Evolutionary conservation across 305 asterid species (phyloP), one percentile per base, ranked within the genome.

Genomic region (Fraxinus platypoda): DNA sequence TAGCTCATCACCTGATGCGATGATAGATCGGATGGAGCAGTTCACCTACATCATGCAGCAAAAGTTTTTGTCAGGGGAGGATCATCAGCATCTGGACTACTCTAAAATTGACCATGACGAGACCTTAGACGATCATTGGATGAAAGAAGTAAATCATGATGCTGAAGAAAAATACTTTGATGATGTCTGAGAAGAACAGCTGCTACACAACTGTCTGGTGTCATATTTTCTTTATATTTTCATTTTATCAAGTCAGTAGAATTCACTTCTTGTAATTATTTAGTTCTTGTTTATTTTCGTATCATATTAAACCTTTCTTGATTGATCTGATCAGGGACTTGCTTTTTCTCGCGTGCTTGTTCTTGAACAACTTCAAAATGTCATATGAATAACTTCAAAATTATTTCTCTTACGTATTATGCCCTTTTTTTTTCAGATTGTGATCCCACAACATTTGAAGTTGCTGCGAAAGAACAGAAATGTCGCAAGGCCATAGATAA

Each of bases 151-250:
- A 23, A 89, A 90, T 83, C 92, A 85, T 75, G 99, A 94, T 85
- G 99, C 99, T 35, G 99, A 95, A 89, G 99, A 95, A 34, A 95
- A 92, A 90, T 95, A 95, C 85, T 95, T 95, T 72, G 97, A 92
- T 84, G 98, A 95, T 86, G 85, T 91, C 35, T 93, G 88, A 90
- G 75, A 74, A 49, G 17, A n/a, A 54, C 1, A 54, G 26, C 26
- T 54, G 64, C 11, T 59, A 7, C 4, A 1, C 17, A 23, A 23
- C 71, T 23, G 13, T 30, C 30, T 59, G 71, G 30, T 59, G 28
- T 6, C 28, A 59, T 59, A 8, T 59, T 23, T 23, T 59, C 30
- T 59, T 17, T 49, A 12, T 49, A 6, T 4, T 49, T 49, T 49
- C 17, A 41, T 41, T 2, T 41, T 9, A 41, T 37, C 15, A 11